phyloP scores from a whole-genome alignment of 148 eudicot genomes.

The Bassia scoparia region DNA sequence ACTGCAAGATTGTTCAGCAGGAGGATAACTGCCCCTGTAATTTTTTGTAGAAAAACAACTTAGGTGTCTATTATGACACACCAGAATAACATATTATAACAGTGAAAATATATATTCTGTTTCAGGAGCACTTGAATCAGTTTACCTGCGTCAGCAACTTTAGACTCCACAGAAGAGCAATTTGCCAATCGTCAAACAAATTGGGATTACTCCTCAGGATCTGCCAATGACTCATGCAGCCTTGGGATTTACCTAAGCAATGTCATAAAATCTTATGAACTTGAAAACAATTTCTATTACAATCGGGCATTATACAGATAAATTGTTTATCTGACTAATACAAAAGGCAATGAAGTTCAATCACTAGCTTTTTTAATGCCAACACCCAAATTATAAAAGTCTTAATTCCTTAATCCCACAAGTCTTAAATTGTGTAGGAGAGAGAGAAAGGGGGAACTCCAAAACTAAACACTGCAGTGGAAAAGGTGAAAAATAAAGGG shows the following conservation, averaged over 20 bases:
- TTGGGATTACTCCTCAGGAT: constrained; percentile 94
- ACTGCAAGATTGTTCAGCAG: constrained; percentile 72
- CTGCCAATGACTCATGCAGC: constrained; percentile 98
- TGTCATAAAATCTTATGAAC: constrained; percentile 6
- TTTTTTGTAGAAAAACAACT: constrained; percentile 11
- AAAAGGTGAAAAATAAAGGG: too few species aligned
- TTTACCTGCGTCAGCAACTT: constrained; percentile 75
- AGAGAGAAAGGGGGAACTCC: too few species aligned
- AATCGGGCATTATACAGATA: neutral
- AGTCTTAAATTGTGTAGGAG: too few species aligned
- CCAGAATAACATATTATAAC: neutral
- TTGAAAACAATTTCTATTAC: neutral
- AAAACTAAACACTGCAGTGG: too few species aligned
- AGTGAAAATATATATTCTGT: neutral
- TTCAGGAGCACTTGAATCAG: neutral
- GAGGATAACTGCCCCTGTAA: constrained; percentile 67
- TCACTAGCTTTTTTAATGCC: too few species aligned
- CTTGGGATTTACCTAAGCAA: constrained; percentile 71
- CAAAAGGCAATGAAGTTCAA: neutral
- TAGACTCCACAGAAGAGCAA: constrained; percentile 85
- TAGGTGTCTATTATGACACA: neutral
- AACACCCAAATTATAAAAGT: too few species aligned
- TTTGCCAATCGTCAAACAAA: constrained; percentile 93
- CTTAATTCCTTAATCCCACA: too few species aligned
- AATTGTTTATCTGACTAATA: neutral